Evolutionary conservation across 306 rosid genomes (phyloP).

Genomic region (Prunus mongolica): DNA sequence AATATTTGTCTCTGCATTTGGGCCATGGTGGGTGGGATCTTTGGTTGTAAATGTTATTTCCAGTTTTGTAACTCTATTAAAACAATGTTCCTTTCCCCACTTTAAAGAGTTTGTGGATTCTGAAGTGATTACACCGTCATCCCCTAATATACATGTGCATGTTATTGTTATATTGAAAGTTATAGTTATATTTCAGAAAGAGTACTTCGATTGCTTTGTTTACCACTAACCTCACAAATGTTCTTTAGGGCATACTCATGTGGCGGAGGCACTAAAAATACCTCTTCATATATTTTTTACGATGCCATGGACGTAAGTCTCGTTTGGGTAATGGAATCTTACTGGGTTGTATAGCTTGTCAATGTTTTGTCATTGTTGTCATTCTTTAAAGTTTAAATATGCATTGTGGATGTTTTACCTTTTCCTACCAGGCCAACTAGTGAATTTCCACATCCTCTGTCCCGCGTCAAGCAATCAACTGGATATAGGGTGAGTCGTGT

Average conservation of each 20-base stretch:
- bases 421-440: slow-evolving; percentile 79
- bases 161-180: background rate
- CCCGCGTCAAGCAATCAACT: slow-evolving; percentile 93
- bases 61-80: background rate
- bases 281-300: slow-evolving; percentile 97
- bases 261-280: slow-evolving; percentile 91
- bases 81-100: background rate
- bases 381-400: slow-evolving; percentile 21
- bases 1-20: background rate
- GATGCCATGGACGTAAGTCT: slow-evolving; percentile 99
- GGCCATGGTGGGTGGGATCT: background rate
- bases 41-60: background rate
- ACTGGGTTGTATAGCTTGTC: slow-evolving; percentile 12
- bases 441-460: slow-evolving; percentile 97
- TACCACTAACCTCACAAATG: slow-evolving; percentile 23
- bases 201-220: background rate
- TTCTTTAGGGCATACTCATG: slow-evolving; percentile 87
- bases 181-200: background rate
- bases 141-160: background rate
- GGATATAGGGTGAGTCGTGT: slow-evolving; percentile 75
- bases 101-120: background rate
- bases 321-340: slow-evolving; percentile 40
- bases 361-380: slow-evolving; percentile 1
- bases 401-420: slow-evolving; percentile 21
- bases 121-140: background rate